Conservation (phyloP, 2,329 filamentous ascomycete genomes). For the Aspergillaceae sp. region DNA sequence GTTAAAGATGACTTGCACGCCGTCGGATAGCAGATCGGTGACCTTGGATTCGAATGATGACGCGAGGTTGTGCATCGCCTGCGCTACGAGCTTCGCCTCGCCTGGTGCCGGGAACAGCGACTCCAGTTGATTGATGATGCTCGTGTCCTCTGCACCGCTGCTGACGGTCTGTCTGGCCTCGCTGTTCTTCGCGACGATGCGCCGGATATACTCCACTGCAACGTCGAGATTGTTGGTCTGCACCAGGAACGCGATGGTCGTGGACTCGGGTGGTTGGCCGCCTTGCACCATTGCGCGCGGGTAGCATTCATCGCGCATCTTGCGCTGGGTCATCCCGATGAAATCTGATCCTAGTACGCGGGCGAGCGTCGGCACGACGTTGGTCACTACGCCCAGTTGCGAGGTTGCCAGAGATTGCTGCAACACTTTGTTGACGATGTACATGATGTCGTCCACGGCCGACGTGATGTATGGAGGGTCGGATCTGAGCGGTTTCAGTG, state of each 20-base stretch:
- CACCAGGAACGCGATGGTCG: conserved; percentile 80
- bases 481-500: conserved; percentile 60
- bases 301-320: conserved; percentile 95
- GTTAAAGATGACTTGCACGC: conserved; percentile 75
- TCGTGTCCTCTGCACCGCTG: conserved; percentile 6
- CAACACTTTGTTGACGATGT: conserved; percentile 88
- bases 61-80: conserved; percentile 60
- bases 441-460: conserved; percentile 98
- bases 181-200: conserved; percentile 68
- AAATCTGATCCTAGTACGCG: conserved; percentile 82
- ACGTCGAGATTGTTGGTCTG: conserved; percentile 94
- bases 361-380: conserved; percentile 67
- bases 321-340: conserved; percentile 91
- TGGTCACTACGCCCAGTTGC: conserved; percentile 67
- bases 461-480: conserved; percentile 88
- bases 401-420: conserved; percentile 80
- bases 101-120: conserved; percentile 72
- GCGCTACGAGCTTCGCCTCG: conserved; percentile 62
- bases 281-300: conserved; percentile 71
- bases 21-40: conserved; percentile 72
- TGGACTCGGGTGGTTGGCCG: conserved; percentile 75
- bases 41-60: conserved; percentile 68
- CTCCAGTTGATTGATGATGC: conserved; percentile 34
- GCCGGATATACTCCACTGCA: conserved; percentile 78
- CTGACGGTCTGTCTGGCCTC: conserved; percentile 22